phyloP scores from a whole-genome alignment of 176 grass and related monocot genomes.

The Aegilops umbellulata region DNA sequence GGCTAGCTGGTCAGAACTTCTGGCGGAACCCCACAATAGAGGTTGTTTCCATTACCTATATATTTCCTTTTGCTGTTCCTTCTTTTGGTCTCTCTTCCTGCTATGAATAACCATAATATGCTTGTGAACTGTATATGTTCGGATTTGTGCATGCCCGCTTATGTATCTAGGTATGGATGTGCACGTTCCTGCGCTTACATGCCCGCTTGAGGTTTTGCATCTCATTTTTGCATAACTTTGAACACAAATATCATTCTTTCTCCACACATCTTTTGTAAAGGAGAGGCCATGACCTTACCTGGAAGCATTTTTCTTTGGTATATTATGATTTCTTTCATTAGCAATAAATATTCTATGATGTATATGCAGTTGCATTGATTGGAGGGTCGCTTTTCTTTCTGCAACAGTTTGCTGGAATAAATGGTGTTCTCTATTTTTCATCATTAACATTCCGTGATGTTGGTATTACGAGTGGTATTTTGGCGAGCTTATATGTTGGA shows the following conservation, averaged over 20 bases:
- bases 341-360: slow-evolving; percentile 23
- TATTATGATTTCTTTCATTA: slow-evolving; percentile 35
- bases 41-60: slow-evolving; percentile 41
- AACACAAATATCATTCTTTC: neutral
- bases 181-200: neutral
- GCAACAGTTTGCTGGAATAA: slow-evolving; percentile 99
- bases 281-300: neutral
- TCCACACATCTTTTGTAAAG: slow-evolving; percentile 9
- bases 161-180: neutral
- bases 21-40: slow-evolving; percentile 75
- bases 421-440: slow-evolving; percentile 99
- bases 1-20: slow-evolving; percentile 79
- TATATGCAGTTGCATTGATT: slow-evolving; percentile 91
- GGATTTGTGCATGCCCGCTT: neutral
- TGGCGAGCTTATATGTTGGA: slow-evolving; percentile 92
- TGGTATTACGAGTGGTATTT: slow-evolving; percentile 78
- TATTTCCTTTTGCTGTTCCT: neutral
- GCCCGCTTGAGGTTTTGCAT: neutral
- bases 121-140: slow-evolving; percentile 6
- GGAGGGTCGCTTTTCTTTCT: slow-evolving; percentile 95
- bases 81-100: neutral
- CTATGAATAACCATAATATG: neutral
- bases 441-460: slow-evolving; percentile 98
- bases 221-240: neutral
- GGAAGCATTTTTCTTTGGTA: slow-evolving; percentile 20